phyloP scores from a whole-genome alignment of 805 yeast genomes.

The Zygoascus ofunaensis region DNA sequence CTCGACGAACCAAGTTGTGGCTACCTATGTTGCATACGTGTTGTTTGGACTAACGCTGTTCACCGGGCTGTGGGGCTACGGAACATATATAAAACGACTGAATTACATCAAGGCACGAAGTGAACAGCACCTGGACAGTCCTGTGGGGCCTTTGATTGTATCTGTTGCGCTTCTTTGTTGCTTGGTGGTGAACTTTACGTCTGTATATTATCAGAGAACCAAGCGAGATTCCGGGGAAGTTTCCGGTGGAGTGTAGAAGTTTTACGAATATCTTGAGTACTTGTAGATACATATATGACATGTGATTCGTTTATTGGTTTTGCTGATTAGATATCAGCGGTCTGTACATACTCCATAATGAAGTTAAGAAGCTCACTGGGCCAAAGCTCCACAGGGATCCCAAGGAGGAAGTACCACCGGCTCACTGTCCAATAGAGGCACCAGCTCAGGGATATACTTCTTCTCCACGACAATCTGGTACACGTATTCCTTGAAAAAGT shows the following conservation, averaged over 20 bases:
- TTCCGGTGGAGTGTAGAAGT: neutral
- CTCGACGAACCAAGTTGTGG: constrained; percentile 48
- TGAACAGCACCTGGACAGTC: constrained; percentile 80
- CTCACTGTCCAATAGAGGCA: constrained; percentile 32
- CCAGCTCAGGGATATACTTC: constrained; percentile 38
- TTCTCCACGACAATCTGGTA: constrained; percentile 59
- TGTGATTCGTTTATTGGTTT: too few relatives aligned
- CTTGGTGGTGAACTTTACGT: constrained; percentile 60
- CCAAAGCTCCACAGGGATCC: constrained; percentile 76
- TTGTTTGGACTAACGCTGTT: constrained; percentile 77
- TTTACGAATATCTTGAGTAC: too few relatives aligned
- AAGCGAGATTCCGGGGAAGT: constrained; percentile 2
- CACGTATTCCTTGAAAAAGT: constrained; percentile 63
- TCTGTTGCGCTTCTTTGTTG: constrained; percentile 61
- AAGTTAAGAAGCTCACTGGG: too few relatives aligned
- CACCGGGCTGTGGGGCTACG: constrained; percentile 84
- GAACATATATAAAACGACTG: constrained; percentile 61
- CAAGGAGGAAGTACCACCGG: constrained; percentile 61
- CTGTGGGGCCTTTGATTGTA: constrained; percentile 78
- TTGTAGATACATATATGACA: too few relatives aligned
- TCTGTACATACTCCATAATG: too few relatives aligned
- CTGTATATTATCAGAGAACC: constrained; percentile 19
- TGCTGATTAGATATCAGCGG: too few relatives aligned
- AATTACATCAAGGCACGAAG: constrained; percentile 69
- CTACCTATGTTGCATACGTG: constrained; percentile 63